phyloP scores from a whole-genome alignment of 768 basidiomycete genomes.

The Neoboletus brunneissimus region DNA sequence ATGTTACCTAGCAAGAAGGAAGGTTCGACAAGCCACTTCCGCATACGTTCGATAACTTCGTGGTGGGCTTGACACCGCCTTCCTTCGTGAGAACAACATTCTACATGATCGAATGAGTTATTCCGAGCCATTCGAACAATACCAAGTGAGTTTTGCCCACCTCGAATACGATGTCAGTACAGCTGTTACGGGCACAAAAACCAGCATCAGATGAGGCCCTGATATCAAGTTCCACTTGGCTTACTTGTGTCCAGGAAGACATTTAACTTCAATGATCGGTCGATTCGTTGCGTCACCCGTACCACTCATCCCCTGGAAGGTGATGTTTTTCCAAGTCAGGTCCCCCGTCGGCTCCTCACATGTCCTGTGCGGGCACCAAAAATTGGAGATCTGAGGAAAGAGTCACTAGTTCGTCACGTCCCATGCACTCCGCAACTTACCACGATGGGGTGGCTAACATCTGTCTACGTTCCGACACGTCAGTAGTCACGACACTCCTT shows the following conservation, averaged over 20 bases:
- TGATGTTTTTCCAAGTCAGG: no score
- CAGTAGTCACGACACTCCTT: background rate
- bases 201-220: background rate
- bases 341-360: conserved; percentile 1
- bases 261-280: background rate
- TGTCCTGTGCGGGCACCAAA: conserved; percentile 2
- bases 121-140: no score
- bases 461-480: background rate
- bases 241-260: background rate
- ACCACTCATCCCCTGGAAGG: background rate
- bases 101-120: background rate
- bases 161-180: conserved; percentile 7
- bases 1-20: background rate
- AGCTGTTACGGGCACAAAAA: background rate
- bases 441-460: conserved; percentile 6
- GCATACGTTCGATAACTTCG: conserved; percentile 4
- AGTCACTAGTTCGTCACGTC: background rate
- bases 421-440: background rate
- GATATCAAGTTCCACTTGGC: background rate
- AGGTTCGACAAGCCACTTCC: conserved; percentile 1
- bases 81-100: conserved; percentile 8
- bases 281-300: conserved; percentile 3
- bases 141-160: conserved; percentile 1
- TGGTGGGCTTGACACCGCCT: background rate
- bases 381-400: background rate